Percentiles rank a stretch among this genome's conserved stretches.
Conservation (phyloP, 495 filamentous ascomycete genomes). For the Corynascus novoguineensis region DNA sequence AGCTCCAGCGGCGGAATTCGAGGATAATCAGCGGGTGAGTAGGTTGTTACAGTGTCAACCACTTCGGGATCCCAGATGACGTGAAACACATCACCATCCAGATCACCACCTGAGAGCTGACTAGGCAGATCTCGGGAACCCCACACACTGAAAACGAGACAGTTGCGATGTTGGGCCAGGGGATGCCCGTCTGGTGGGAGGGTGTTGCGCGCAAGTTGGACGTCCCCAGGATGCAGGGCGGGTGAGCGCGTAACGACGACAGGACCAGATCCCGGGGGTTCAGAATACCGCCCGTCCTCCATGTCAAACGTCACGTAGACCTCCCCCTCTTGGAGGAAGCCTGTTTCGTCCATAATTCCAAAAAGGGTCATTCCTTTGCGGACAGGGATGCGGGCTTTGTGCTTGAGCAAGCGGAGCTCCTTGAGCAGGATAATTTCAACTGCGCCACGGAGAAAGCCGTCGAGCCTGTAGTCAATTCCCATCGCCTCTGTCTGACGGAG, state of each 20-base stretch:
- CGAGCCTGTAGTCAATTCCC: slow-evolving; percentile 55
- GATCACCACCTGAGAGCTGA: slow-evolving; percentile 70
- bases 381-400: slow-evolving; percentile 68
- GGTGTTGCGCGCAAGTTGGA: slow-evolving; percentile 55
- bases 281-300: slow-evolving; percentile 17
- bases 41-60: slow-evolving; percentile 31
- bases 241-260: slow-evolving; percentile 65
- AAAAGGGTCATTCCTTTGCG: slow-evolving; percentile 63
- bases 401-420: slow-evolving; percentile 65
- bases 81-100: slow-evolving; percentile 77
- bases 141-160: slow-evolving; percentile 68
- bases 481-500: slow-evolving; percentile 50
- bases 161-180: slow-evolving; percentile 56
- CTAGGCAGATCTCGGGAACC: slow-evolving; percentile 70
- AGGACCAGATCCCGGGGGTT: slow-evolving; percentile 15
- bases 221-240: slow-evolving; percentile 73
- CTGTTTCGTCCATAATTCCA: slow-evolving; percentile 80
- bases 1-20: slow-evolving; percentile 50
- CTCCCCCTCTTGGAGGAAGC: slow-evolving; percentile 58
- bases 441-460: slow-evolving; percentile 57
- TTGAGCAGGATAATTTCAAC: slow-evolving; percentile 61
- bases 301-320: slow-evolving; percentile 53
- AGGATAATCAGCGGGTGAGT: slow-evolving; percentile 62
- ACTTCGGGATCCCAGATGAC: slow-evolving; percentile 60
- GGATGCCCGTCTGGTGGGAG: slow-evolving; percentile 54